A percentile compares a stretch with the other conserved stretches of the same genome.
These are phyloP conservation scores for Talaromyces funiculosus DNA, from an alignment of 2,329 filamentous ascomycete genomes.

Conservation along the genomic window DNA sequence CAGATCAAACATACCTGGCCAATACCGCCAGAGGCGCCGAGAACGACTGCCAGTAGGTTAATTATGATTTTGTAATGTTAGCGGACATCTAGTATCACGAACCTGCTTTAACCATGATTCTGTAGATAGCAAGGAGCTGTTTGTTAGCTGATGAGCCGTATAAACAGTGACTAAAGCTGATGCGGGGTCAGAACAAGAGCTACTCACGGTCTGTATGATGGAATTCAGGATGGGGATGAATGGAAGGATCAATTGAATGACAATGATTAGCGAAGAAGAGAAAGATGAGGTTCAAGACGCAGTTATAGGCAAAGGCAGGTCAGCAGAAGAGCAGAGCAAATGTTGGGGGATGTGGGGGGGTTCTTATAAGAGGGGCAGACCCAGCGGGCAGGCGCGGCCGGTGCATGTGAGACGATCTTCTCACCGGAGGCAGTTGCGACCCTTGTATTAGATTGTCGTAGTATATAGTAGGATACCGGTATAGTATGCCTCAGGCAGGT, in stretches of 20 bases:
- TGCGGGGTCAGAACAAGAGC: not conserved
- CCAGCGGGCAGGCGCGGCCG: not conserved
- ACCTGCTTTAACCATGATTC: conserved; percentile 48
- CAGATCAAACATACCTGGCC: conserved; percentile 64
- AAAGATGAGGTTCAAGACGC: not conserved
- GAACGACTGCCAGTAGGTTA: conserved; percentile 57
- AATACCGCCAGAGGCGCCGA: conserved; percentile 96
- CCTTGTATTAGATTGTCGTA: not conserved
- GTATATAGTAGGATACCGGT: too few relatives aligned
- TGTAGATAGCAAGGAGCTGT: conserved; percentile 2
- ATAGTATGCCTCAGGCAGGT: not conserved
- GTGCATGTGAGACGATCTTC: conserved; percentile 4
- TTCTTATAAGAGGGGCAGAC: conserved; percentile 11
- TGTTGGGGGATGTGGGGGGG: conserved; percentile 9
- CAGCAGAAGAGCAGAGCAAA: not conserved
- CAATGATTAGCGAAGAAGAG: not conserved
- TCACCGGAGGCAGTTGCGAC: conserved; percentile 1
- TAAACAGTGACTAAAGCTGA: conserved; percentile 1
- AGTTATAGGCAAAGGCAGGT: not conserved
- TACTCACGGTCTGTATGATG: conserved; percentile 3
- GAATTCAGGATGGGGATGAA: not conserved
- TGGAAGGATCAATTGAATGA: not conserved
- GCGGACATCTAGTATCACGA: conserved; percentile 8
- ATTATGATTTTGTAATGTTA: not conserved
- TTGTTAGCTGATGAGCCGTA: conserved; percentile 11